Conservation (phyloP, 176 grass and related monocot species). For the Bromus sterilis region DNA sequence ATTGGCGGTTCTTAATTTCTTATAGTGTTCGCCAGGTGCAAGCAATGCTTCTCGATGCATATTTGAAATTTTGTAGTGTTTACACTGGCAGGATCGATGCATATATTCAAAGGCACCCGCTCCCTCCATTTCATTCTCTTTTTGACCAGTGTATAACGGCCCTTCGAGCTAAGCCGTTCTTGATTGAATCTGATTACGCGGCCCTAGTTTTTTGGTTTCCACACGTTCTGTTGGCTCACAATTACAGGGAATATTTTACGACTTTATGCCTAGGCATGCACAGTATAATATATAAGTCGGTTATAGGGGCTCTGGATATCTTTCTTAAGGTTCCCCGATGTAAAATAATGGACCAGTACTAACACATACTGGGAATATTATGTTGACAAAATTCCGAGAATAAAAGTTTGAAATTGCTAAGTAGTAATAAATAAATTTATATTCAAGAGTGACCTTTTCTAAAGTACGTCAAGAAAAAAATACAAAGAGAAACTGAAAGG, state of each 20-base stretch:
- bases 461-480: not conserved
- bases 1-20: constrained; percentile 21
- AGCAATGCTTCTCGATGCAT: constrained; percentile 10
- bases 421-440: not conserved
- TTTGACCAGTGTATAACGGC: constrained; percentile 40
- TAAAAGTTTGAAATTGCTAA: constrained; percentile 4
- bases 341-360: not conserved
- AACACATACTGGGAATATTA: not conserved
- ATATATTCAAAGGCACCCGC: not conserved
- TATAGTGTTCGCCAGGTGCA: constrained; percentile 17
- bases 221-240: constrained; percentile 42
- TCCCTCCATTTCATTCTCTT: not conserved
- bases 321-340: not conserved
- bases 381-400: not conserved
- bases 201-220: constrained; percentile 17
- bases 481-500: too few species aligned
- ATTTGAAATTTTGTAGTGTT: not conserved
- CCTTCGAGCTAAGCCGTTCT: constrained; percentile 15
- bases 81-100: constrained; percentile 1
- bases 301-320: not conserved
- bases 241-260: constrained; percentile 22
- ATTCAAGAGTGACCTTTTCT: not conserved
- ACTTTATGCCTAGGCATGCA: constrained; percentile 24
- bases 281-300: not conserved
- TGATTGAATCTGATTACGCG: constrained; percentile 25